Evolutionary conservation across 768 basidiomycete species (phyloP).

Genomic region (Mrakia gelida): DNA sequence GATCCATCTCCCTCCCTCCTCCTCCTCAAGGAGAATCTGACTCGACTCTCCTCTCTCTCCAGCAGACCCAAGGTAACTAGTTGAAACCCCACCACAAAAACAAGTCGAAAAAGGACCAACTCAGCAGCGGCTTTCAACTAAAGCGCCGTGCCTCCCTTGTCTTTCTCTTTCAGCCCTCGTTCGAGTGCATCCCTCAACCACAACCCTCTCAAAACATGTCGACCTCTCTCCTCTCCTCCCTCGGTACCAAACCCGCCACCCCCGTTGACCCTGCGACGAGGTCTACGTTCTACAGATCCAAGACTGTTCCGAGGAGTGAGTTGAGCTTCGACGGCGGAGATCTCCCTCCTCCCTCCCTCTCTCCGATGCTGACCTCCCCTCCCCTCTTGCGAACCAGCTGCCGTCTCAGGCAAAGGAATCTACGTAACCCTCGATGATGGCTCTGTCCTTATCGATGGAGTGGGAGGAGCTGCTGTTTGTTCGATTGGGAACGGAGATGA

Average conservation of each 20-base stretch:
- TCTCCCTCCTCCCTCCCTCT: not conserved
- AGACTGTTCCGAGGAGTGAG: conserved; percentile 2
- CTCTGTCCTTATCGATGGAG: conserved; percentile 64
- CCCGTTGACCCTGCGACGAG: not conserved
- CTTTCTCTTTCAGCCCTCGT: not conserved
- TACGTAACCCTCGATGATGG: conserved; percentile 72
- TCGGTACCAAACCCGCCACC: not conserved
- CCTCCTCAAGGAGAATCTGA: too few relatives aligned
- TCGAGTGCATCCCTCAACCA: not conserved
- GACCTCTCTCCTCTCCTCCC: conserved; percentile 1
- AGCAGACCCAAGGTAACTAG: too few relatives aligned
- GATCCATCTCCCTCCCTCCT: too few relatives aligned
- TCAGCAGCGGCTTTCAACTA: too few relatives aligned
- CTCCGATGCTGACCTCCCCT: not conserved
- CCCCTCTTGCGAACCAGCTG: conserved; percentile 56
- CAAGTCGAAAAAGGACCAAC: too few relatives aligned
- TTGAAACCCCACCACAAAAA: too few relatives aligned
- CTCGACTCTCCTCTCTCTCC: not conserved
- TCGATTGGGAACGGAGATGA: conserved; percentile 73
- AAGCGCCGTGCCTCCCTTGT: not conserved
- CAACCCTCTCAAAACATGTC: not conserved
- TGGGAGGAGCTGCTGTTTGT: conserved; percentile 79
- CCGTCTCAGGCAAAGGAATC: conserved; percentile 52
- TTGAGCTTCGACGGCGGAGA: not conserved
- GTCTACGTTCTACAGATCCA: not conserved